These are phyloP conservation scores for Boletus tomentosulus DNA, from an alignment of 768 basidiomycete species.

Conservation along the genomic window DNA sequence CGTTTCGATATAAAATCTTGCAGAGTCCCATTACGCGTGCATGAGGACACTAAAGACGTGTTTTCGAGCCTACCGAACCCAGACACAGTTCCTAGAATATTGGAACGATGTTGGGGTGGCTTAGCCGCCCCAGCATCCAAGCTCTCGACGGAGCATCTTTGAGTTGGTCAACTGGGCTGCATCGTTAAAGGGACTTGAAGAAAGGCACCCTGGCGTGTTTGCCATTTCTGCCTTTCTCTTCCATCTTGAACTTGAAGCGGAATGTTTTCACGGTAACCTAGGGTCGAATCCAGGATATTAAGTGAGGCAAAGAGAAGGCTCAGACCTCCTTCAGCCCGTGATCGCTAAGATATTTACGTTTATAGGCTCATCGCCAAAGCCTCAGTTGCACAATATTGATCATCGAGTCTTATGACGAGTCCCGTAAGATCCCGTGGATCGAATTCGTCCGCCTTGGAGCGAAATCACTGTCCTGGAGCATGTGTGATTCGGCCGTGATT, in stretches of 20 bases:
- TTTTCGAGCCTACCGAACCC: conserved; percentile 9
- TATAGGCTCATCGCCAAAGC: conserved; percentile 4
- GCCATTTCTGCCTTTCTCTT: neutral
- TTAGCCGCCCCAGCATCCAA: conserved; percentile 7
- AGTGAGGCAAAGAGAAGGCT: neutral
- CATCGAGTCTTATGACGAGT: neutral
- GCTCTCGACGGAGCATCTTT: conserved; percentile 13
- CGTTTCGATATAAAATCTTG: no score
- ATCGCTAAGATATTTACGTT: neutral
- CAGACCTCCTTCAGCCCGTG: neutral
- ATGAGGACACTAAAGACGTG: conserved; percentile 5
- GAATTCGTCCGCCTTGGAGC: neutral
- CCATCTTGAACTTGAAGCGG: conserved; percentile 4
- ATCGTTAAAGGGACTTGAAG: neutral
- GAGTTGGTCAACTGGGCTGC: neutral
- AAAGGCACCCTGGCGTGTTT: conserved; percentile 2
- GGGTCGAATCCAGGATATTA: neutral
- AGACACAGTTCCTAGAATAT: neutral
- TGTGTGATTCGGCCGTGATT: no score
- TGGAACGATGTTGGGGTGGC: no score
- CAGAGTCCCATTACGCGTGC: conserved; percentile 6
- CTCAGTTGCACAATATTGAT: conserved; percentile 6
- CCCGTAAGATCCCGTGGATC: conserved; percentile 6
- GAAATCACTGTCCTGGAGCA: no score
- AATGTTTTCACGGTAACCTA: conserved; percentile 11